Percentiles rank a stretch among this genome's conserved stretches.
Evolutionary conservation across 2,329 filamentous ascomycete genomes (phyloP).

Genomic region (Aspergillus arachidicola): DNA sequence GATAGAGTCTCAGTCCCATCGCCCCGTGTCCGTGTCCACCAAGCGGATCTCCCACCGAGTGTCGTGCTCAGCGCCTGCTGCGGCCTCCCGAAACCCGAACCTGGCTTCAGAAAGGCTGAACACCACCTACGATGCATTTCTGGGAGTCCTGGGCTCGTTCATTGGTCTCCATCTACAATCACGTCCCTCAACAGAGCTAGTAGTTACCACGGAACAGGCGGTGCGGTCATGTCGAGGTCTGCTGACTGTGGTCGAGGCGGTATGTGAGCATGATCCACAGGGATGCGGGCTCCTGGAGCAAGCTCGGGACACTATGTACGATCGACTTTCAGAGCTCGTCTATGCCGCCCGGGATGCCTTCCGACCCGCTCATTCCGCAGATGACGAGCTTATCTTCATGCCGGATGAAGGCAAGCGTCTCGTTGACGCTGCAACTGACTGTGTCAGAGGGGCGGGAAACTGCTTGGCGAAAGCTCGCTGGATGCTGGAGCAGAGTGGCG

Average conservation of each 20-base stretch:
- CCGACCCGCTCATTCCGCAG: slow-evolving; percentile 65
- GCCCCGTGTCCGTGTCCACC: slow-evolving; percentile 38
- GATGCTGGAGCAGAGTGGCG: slow-evolving; percentile 84
- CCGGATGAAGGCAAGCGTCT: slow-evolving; percentile 77
- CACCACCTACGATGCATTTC: slow-evolving; percentile 79
- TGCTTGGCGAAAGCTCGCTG: slow-evolving; percentile 85
- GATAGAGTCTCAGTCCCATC: slow-evolving; percentile 29
- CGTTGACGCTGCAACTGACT: slow-evolving; percentile 77
- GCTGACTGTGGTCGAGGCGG: slow-evolving; percentile 76
- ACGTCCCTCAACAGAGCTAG: slow-evolving; percentile 82
- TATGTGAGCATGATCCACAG: slow-evolving; percentile 75
- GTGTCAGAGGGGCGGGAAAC: slow-evolving; percentile 86
- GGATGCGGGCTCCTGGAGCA: slow-evolving; percentile 67
- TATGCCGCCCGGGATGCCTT: slow-evolving; percentile 80
- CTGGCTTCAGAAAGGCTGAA: slow-evolving; percentile 83
- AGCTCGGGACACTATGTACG: slow-evolving; percentile 75
- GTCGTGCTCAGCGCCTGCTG: slow-evolving; percentile 71
- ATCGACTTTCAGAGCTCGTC: slow-evolving; percentile 77
- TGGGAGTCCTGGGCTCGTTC: slow-evolving; percentile 89
- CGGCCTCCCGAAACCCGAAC: slow-evolving; percentile 65
- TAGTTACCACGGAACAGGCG: slow-evolving; percentile 79
- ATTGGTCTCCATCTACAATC: slow-evolving; percentile 92
- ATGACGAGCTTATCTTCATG: slow-evolving; percentile 75
- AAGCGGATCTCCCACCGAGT: slow-evolving; percentile 69
- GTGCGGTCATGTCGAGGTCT: slow-evolving; percentile 79